Evolutionary conservation across 495 filamentous ascomycete genomes (phyloP).

Genomic region (Amphirosellinia nigrospora): DNA sequence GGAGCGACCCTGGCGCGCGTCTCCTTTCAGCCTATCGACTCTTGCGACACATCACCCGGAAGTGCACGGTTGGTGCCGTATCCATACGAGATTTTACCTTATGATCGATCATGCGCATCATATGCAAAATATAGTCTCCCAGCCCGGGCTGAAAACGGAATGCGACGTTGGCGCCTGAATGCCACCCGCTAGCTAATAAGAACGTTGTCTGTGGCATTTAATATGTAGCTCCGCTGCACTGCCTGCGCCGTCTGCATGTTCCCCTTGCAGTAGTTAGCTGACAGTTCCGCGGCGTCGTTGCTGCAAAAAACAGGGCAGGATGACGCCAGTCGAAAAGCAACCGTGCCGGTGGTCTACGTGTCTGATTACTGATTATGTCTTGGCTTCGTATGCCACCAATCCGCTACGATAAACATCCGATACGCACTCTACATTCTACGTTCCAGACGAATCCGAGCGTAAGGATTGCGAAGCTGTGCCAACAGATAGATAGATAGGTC

Average conservation of each 20-base stretch:
- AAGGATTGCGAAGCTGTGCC: neutral
- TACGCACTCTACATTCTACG: neutral
- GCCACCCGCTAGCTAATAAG: constrained; percentile 1
- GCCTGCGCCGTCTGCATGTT: constrained; percentile 13
- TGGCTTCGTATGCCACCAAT: neutral
- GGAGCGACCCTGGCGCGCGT: no score
- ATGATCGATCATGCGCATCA: constrained; percentile 27
- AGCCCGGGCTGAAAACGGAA: constrained; percentile 23
- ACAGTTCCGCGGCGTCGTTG: neutral
- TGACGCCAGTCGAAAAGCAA: constrained; percentile 9
- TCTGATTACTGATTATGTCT: constrained; percentile 8
- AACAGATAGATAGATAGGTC: constrained; percentile 3
- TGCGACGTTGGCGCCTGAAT: constrained; percentile 21
- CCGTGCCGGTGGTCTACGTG: neutral
- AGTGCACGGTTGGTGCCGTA: neutral
- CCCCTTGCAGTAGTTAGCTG: constrained; percentile 22
- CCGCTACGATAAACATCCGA: neutral
- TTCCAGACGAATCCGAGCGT: neutral
- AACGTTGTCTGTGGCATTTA: neutral
- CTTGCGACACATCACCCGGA: neutral
- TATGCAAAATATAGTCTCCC: neutral
- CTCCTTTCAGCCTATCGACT: neutral
- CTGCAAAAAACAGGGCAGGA: neutral
- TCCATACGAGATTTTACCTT: constrained; percentile 2
- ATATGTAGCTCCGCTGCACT: constrained; percentile 5